A percentile compares a stretch with the other conserved stretches of the same genome.
phyloP scores from a whole-genome alignment of 2,329 filamentous ascomycete species.

The Xylaria digitata region DNA sequence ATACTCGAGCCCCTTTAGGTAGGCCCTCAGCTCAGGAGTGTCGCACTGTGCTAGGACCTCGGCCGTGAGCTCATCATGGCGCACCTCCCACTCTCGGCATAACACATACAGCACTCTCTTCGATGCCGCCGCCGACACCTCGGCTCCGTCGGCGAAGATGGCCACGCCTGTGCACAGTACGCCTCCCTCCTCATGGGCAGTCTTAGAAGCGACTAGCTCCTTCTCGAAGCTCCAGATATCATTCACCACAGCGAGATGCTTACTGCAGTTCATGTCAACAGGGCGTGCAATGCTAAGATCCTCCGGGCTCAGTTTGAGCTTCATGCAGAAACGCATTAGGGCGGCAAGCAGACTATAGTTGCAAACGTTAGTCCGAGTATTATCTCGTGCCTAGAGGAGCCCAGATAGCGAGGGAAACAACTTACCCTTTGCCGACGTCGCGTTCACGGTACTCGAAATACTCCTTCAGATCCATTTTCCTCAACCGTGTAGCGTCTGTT shows the following conservation, averaged over 20 bases:
- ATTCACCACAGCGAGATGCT: conserved; percentile 54
- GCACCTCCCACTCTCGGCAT: conserved; percentile 20
- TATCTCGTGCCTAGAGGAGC: too few species aligned
- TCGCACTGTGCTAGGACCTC: conserved; percentile 30
- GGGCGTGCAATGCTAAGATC: conserved; percentile 43
- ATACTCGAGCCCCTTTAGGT: conserved; percentile 51
- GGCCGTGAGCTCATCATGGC: conserved; percentile 24
- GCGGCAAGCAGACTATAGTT: conserved; percentile 44
- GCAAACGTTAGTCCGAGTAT: neutral
- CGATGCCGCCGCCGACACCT: conserved; percentile 36
- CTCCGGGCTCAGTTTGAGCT: conserved; percentile 41
- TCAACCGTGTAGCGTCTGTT: conserved; percentile 45
- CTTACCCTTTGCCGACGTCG: conserved; percentile 54
- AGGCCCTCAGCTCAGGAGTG: conserved; percentile 30
- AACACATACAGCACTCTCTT: conserved; percentile 37
- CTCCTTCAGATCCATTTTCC: conserved; percentile 42
- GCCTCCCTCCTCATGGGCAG: conserved; percentile 43
- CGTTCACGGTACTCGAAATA: conserved; percentile 53
- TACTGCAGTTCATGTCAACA: conserved; percentile 50
- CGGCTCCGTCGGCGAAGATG: conserved; percentile 45
- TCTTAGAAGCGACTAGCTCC: conserved; percentile 44
- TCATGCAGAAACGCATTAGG: conserved; percentile 52
- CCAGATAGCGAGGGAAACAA: neutral
- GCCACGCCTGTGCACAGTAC: conserved; percentile 50
- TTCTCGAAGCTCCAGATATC: conserved; percentile 55